Percentiles rank a stretch among this genome's conserved stretches.
Evolutionary conservation across 352 stramenopile genomes (phyloP).

Genomic region (Pythium rhizo-oryzae): DNA sequence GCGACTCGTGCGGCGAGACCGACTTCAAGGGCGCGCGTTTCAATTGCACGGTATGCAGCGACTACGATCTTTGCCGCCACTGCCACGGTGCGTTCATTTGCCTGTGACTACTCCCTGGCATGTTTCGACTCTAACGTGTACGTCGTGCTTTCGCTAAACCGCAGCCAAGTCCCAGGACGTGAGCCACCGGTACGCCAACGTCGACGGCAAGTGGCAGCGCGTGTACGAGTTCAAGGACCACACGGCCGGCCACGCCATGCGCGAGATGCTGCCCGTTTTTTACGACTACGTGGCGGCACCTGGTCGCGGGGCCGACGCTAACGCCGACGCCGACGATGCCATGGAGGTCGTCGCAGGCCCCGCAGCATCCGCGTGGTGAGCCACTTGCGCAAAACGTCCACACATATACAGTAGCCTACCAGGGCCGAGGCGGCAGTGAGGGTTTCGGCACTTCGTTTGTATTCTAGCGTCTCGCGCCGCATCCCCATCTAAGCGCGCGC

Average conservation of each 20-base stretch:
- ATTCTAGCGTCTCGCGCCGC: slow-evolving; percentile 5
- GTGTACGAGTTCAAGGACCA: slow-evolving; percentile 80
- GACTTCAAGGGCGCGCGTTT: slow-evolving; percentile 76
- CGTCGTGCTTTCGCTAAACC: not conserved
- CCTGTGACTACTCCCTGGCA: slow-evolving; percentile 13
- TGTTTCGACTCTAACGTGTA: not conserved
- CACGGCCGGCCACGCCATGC: slow-evolving; percentile 54
- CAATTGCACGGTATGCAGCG: slow-evolving; percentile 74
- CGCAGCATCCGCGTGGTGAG: slow-evolving; percentile 1
- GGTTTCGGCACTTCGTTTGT: slow-evolving; percentile 1
- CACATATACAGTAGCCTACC: too few species aligned
- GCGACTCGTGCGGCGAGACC: slow-evolving; percentile 78
- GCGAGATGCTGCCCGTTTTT: slow-evolving; percentile 75
- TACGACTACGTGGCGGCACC: slow-evolving; percentile 40
- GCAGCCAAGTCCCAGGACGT: slow-evolving; percentile 61
- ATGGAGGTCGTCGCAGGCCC: not conserved
- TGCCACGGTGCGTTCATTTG: slow-evolving; percentile 56
- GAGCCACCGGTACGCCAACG: slow-evolving; percentile 76
- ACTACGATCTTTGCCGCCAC: slow-evolving; percentile 72
- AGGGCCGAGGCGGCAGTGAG: not conserved
- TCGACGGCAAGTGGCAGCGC: slow-evolving; percentile 81
- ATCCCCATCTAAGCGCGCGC: not conserved
- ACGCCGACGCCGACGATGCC: too few species aligned
- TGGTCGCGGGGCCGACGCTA: not conserved
- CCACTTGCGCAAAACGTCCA: too few species aligned